phyloP scores from a whole-genome alignment of 2,329 filamentous ascomycete species.

The Talaromyces sp. region DNA sequence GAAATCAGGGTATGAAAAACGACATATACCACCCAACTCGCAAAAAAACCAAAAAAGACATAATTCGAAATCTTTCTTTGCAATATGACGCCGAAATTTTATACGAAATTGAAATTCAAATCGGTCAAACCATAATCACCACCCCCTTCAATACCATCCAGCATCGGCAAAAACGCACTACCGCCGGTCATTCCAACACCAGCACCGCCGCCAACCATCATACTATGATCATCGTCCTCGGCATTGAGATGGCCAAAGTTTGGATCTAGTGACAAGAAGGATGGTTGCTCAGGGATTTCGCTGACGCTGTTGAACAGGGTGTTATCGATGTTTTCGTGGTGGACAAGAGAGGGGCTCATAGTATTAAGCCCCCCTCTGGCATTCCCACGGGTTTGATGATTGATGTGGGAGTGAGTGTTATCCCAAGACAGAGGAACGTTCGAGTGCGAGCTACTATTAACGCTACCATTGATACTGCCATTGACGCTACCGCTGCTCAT shows the following conservation, averaged over 20 bases:
- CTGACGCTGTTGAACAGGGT: constrained; percentile 14
- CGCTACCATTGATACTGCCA: background rate
- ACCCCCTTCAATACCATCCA: constrained; percentile 13
- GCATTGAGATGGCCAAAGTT: constrained; percentile 6
- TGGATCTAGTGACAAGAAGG: constrained; percentile 17
- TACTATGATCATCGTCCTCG: constrained; percentile 1
- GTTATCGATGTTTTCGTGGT: background rate
- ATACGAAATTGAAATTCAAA: constrained; percentile 19
- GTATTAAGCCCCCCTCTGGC: background rate
- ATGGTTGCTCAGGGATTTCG: constrained; percentile 18
- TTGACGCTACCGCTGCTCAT: background rate
- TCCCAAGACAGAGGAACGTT: constrained; percentile 1
- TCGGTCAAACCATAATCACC: constrained; percentile 17
- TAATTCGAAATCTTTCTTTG: background rate
- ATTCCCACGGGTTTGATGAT: background rate
- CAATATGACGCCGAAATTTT: background rate
- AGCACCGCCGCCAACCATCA: background rate
- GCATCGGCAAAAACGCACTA: constrained; percentile 16
- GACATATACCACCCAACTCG: background rate
- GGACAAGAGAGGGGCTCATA: background rate
- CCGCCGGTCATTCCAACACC: background rate
- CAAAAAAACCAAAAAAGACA: background rate
- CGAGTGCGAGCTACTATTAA: constrained; percentile 1
- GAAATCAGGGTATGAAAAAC: background rate
- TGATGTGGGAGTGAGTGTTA: background rate